phyloP scores from a whole-genome alignment of 2,329 filamentous ascomycete genomes.

The Botrytis deweyae region DNA sequence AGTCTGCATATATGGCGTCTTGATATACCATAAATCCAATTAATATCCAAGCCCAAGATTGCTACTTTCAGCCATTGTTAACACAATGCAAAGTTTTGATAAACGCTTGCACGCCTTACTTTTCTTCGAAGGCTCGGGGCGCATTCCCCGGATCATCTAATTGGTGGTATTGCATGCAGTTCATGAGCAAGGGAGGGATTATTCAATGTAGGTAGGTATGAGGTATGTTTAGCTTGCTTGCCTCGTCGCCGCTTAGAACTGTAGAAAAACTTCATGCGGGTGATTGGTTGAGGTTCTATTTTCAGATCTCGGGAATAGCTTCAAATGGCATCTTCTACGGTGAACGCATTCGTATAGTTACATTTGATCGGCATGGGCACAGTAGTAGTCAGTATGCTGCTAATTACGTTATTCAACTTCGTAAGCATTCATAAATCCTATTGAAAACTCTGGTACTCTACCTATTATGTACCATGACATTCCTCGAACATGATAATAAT shows the following conservation, averaged over 20 bases:
- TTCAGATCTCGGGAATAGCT: constrained; percentile 3
- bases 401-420: not conserved
- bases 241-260: constrained; percentile 8
- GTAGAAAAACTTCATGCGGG: not conserved
- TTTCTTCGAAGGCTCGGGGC: not conserved
- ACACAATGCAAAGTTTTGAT: not conserved
- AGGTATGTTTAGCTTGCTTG: not conserved
- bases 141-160: not conserved
- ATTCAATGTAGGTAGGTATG: not conserved
- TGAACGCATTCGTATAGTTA: not conserved
- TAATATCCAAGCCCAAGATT: not conserved
- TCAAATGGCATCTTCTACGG: not conserved
- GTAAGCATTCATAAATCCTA: not conserved
- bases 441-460: not conserved
- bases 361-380: not conserved
- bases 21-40: not conserved
- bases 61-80: not conserved
- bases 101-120: constrained; percentile 7
- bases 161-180: not conserved
- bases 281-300: not conserved
- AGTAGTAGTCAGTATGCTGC: not conserved
- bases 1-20: not conserved
- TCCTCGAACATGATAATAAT: not conserved
- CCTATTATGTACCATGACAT: not conserved
- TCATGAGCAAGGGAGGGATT: not conserved